These are phyloP conservation scores for Flaveria floridana DNA, from an alignment of 140 eudicot genomes.

Conservation along the genomic window DNA sequence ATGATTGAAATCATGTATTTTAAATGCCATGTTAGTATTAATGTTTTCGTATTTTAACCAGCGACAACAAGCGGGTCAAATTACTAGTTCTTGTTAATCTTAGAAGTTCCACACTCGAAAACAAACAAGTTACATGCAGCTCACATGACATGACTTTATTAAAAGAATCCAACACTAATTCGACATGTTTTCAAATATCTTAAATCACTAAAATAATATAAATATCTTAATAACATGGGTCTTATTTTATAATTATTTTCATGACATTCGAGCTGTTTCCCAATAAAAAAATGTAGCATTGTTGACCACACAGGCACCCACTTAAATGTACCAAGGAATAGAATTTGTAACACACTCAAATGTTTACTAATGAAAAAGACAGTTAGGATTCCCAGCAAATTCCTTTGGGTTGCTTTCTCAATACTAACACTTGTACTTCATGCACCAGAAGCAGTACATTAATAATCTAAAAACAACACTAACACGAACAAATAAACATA, in stretches of 20 bases:
- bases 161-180: too few species aligned
- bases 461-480: background rate
- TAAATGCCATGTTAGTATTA: too few species aligned
- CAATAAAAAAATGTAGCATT: slow-evolving; percentile 19
- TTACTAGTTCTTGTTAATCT: too few species aligned
- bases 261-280: slow-evolving; percentile 16
- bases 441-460: slow-evolving; percentile 3
- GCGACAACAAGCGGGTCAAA: too few species aligned
- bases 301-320: slow-evolving; percentile 20
- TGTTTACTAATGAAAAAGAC: slow-evolving; percentile 18
- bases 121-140: background rate
- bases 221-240: background rate
- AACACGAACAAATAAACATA: background rate
- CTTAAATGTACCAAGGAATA: slow-evolving; percentile 5
- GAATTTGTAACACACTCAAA: slow-evolving; percentile 25
- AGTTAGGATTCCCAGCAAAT: slow-evolving; percentile 34
- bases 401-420: background rate
- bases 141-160: background rate
- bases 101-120: background rate
- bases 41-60: too few species aligned
- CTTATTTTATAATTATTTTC: background rate
- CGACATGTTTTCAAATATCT: too few species aligned
- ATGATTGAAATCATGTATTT: too few species aligned
- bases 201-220: too few species aligned
- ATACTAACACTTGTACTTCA: background rate